Percentiles rank a stretch among this genome's conserved stretches.
phyloP scores from a whole-genome alignment of 495 filamentous ascomycete species.

The Corynascus novoguineensis region DNA sequence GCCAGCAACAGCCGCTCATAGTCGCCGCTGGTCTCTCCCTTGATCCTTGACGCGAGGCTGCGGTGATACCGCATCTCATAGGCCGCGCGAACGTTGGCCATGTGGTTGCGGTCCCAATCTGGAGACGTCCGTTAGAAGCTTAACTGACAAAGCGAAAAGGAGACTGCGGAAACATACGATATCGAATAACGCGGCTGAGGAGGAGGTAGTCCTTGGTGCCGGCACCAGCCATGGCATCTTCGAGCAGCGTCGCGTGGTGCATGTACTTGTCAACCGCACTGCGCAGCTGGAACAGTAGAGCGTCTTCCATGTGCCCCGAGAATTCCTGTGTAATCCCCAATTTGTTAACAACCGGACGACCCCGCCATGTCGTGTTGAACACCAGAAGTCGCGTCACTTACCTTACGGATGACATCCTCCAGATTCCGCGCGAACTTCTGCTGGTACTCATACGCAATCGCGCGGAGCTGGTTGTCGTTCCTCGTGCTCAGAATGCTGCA shows the following conservation, averaged over 20 bases:
- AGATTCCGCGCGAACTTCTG: conserved; percentile 59
- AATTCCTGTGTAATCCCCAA: conserved; percentile 55
- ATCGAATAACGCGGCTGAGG: conserved; percentile 63
- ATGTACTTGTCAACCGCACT: conserved; percentile 71
- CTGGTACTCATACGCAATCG: conserved; percentile 67
- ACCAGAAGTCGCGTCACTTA: conserved; percentile 21
- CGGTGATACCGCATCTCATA: conserved; percentile 60
- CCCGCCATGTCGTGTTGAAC: neutral
- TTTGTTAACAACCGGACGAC: conserved; percentile 12
- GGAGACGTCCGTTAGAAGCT: neutral
- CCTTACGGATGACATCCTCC: conserved; percentile 63
- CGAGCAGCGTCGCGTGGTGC: conserved; percentile 72
- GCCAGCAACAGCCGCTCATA: conserved; percentile 66
- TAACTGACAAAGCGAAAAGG: neutral
- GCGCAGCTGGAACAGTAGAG: conserved; percentile 71
- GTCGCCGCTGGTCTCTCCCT: conserved; percentile 81
- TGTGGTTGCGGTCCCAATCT: conserved; percentile 68
- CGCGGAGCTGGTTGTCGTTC: conserved; percentile 73
- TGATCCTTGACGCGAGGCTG: conserved; percentile 59
- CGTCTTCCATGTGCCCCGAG: conserved; percentile 86
- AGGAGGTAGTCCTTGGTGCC: conserved; percentile 83
- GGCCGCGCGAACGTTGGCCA: conserved; percentile 66
- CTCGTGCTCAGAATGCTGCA: conserved; percentile 67
- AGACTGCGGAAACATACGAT: conserved; percentile 30
- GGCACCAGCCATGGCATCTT: conserved; percentile 78